Evolutionary conservation across 129 eudicot genomes (phyloP).

Genomic region (Flaveria bidentis): DNA sequence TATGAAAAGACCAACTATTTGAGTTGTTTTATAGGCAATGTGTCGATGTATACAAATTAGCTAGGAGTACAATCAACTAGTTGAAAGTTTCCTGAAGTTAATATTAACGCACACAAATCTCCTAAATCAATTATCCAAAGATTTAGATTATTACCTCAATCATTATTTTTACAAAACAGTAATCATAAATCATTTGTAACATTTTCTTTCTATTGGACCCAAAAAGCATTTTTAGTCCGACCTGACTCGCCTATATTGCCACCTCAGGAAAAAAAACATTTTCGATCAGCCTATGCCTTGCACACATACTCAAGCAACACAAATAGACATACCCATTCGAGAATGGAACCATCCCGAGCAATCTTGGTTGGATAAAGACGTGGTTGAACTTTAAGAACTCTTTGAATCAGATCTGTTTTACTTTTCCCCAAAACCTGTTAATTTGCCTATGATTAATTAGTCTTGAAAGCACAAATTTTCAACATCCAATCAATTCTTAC

Average conservation of each 20-base stretch:
- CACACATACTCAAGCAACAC: conserved; percentile 1
- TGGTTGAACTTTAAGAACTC: conserved; percentile 69
- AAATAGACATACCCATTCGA: conserved; percentile 71
- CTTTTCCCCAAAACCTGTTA: conserved; percentile 69
- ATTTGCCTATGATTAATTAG: not conserved
- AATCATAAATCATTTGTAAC: not conserved
- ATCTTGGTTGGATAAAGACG: conserved; percentile 64
- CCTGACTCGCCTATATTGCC: not conserved
- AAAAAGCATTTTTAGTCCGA: not conserved
- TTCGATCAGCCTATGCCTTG: not conserved
- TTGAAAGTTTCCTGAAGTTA: not conserved
- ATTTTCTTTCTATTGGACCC: not conserved
- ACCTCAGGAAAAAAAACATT: not conserved
- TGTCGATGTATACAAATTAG: no score
- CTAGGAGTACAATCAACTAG: not conserved
- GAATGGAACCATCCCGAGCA: conserved; percentile 79
- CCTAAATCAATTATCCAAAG: not conserved
- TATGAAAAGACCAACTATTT: not conserved
- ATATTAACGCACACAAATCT: not conserved
- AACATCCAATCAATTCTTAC: conserved; percentile 31
- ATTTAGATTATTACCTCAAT: not conserved
- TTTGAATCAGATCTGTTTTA: conserved; percentile 49
- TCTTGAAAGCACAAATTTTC: not conserved
- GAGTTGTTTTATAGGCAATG: not conserved
- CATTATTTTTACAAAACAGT: not conserved